Base-by-base conservation (phyloP, 1,284 basidiomycete species). In the Fomitiporia mediterranea region DNA sequence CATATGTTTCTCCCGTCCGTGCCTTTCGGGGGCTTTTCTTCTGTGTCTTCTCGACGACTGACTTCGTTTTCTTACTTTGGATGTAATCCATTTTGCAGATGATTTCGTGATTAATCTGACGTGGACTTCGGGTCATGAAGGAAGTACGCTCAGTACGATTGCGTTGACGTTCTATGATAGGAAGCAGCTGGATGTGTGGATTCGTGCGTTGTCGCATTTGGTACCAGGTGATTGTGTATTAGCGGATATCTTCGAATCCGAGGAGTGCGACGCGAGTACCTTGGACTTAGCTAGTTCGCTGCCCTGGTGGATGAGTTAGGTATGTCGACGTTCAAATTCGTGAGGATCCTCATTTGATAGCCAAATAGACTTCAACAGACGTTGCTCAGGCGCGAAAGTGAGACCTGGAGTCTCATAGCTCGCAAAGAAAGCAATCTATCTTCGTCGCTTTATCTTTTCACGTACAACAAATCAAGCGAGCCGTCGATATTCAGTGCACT, bases 301-400 rank as follows among this genome's bases (percentile, higher is more conserved):
- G 19, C 17, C 42, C n/a, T 55, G 53, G 39, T 32, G 19, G 55
- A 57, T 37, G 55, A 52, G 21, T 32, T 52, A 19, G 43, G 55
- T 57, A 25, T 19, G 37, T 27, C 7, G 28, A n/a, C 37, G 32
- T 28, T 25, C 38, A 25, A 6, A n/a, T 42, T 27, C 35, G 15
- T 21, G 75, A 11, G 75, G 74, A 8, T 76, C 74, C 63, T 70
- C 74, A 8, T 8, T 39, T 42, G 21, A 21, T 49, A 8, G 46
- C 34, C 37, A 25, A 13, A 23, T 27, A 52, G 43, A 53, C 13
- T 34, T 48, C 25, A 49, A 7, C 23, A 46, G 19, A 27, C 35
- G 46, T 28, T 34, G 56, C 13, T 23, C 38, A 13, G 17, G 23
- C 5, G 53, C 57, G 13, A 49, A 50, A 35, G 32, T 53, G 19